A percentile compares a stretch with the other conserved stretches of the same genome.
phyloP scores from a whole-genome alignment of 2,329 filamentous ascomycete species.

The Trichophaea hybrida region DNA sequence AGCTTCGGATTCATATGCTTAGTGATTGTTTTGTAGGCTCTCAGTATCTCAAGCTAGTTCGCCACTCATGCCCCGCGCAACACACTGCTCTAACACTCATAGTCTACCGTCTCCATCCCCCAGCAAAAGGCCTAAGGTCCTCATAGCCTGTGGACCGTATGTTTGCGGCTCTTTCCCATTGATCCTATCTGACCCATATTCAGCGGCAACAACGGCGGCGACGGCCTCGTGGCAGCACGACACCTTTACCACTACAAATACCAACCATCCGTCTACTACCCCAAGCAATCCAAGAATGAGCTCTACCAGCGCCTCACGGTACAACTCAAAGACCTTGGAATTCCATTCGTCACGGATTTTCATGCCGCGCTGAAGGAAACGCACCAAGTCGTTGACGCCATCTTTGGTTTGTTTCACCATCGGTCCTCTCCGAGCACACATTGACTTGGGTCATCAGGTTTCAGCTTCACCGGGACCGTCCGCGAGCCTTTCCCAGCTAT shows the following conservation, averaged over 20 bases:
- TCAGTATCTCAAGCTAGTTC: conserved; percentile 80
- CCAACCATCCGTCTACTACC: conserved; percentile 75
- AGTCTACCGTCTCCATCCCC: conserved; percentile 81
- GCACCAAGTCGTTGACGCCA: conserved; percentile 78
- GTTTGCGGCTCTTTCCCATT: not conserved
- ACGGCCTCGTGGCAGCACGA: conserved; percentile 84
- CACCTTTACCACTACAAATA: conserved; percentile 91
- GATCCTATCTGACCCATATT: conserved; percentile 29
- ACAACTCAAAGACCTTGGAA: conserved; percentile 67
- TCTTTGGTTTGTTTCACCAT: conserved; percentile 52
- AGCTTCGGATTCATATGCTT: not conserved
- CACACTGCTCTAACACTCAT: not conserved
- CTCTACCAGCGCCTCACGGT: conserved; percentile 76
- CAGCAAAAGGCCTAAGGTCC: conserved; percentile 52
- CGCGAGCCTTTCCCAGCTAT: conserved; percentile 81
- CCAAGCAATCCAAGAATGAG: conserved; percentile 80
- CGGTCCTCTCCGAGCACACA: not conserved
- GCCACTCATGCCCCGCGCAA: conserved; percentile 21
- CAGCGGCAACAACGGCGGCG: conserved; percentile 46
- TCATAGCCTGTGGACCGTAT: conserved; percentile 75
- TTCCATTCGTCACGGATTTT: conserved; percentile 79
- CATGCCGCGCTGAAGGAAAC: conserved; percentile 47
- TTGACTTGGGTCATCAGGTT: conserved; percentile 40
- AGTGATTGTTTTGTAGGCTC: conserved; percentile 37
- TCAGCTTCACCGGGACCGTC: conserved; percentile 83